These are phyloP conservation scores for Pseudotsuga menziesii DNA, from an alignment of 75 land plant species.

Conservation along the genomic window DNA sequence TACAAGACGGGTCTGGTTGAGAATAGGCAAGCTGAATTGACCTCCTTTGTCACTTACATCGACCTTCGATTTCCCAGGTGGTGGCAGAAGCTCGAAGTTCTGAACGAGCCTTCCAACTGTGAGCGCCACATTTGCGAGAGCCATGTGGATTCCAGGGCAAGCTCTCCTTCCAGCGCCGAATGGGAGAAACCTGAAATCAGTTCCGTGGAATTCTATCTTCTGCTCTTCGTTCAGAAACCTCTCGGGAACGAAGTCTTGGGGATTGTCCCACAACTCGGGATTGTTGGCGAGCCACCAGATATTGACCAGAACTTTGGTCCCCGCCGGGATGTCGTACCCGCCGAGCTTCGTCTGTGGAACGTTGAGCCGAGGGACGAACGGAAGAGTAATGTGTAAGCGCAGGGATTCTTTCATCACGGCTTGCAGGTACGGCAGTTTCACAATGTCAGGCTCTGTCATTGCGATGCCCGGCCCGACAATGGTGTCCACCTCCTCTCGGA, in stretches of 20 bases:
- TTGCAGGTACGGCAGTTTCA: conserved; percentile 14
- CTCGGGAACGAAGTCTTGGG: conserved; percentile 83
- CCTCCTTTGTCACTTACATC: conserved; percentile 75
- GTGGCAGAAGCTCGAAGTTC: conserved; percentile 76
- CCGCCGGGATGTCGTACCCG: conserved; percentile 91
- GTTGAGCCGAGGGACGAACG: conserved; percentile 89
- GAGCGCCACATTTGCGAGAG: conserved; percentile 74
- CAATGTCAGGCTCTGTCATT: conserved; percentile 32
- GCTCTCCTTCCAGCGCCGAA: conserved; percentile 88
- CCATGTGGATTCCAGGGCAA: conserved; percentile 96
- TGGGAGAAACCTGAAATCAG: conserved; percentile 85
- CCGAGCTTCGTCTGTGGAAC: conserved; percentile 98
- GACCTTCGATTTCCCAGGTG: conserved; percentile 57
- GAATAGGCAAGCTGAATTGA: conserved; percentile 56
- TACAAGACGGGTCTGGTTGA: conserved; percentile 54
- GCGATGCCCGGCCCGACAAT: conserved; percentile 16
- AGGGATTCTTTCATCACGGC: conserved; percentile 38
- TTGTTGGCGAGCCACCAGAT: conserved; percentile 95
- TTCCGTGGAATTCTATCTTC: conserved; percentile 84
- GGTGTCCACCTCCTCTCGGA: conserved; percentile 28
- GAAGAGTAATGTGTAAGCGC: conserved; percentile 90
- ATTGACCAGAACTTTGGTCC: conserved; percentile 92
- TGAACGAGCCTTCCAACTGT: conserved; percentile 82
- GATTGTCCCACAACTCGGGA: conserved; percentile 75
- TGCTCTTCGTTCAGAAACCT: conserved; percentile 58